Evolutionary conservation across 805 yeast species (phyloP), one percentile per base, ranked within the genome.

Genomic region (Aciculoconidium aculeatum): DNA sequence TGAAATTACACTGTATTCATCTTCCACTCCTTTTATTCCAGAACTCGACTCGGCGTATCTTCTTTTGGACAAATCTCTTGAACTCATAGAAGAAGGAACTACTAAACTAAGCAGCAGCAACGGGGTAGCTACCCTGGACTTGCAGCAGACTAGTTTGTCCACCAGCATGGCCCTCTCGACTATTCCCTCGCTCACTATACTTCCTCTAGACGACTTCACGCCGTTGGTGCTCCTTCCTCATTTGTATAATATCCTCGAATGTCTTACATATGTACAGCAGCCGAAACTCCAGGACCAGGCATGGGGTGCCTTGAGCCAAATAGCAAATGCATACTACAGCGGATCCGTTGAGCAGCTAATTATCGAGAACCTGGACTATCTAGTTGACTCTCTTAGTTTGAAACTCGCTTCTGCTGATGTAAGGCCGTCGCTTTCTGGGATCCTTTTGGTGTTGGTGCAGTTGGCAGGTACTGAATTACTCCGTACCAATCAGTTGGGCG

Each of bases 341-440:
- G 80, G 80, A 0, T 74, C 85, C 0, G 53, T 88, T 2, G 59
- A 59, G 18, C 52, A 53, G 3, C 47, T 90, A 35, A 63, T 92
- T 2, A 44, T 67, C 20, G 75, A 74, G 15, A 90, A 87, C 49
- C 67, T 77, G 33, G 96, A 90, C 44, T 88, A 88, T 47, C 53
- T 90, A 11, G 60, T 87, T 10, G 96, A 92, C 48, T 59, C 86
- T 0, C 60, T 87, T n/a, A 80, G 94, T 3, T 53, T 76, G 16
- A 72, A 70, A 37, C 58, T 92, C 30, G 75, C 85, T 15, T 72
- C 87, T 4, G 65, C 78, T 32, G 49, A 55, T 15, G 69, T 90
- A 4, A 72, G 86, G 2, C 90, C 95, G 2, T 67, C 86, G 7
- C 70, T 86, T 3, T 69, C 83, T 1, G 75, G 77, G 0, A 76